Percentiles rank a stretch among this genome's conserved stretches.
Conservation (phyloP, 1,284 basidiomycete species). For the Fomitopsis palustris region DNA sequence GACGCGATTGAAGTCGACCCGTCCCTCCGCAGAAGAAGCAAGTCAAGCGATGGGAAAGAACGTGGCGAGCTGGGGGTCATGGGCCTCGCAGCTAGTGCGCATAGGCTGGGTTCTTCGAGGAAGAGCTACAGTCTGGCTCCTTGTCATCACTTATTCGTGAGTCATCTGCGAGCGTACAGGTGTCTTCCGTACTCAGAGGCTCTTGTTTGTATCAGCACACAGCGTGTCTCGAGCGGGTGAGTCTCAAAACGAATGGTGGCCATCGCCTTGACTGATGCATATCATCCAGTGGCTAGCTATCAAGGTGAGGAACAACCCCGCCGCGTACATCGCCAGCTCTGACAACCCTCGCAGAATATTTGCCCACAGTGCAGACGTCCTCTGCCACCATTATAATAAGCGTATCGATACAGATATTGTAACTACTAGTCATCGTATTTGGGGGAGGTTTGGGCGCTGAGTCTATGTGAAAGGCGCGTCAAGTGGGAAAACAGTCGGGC, state of each 20-base stretch:
- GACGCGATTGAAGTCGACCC: slow-evolving; percentile 70
- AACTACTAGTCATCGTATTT: no score
- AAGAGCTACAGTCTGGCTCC: slow-evolving; percentile 83
- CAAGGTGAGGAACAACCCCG: slow-evolving; percentile 50
- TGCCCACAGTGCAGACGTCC: slow-evolving; percentile 85
- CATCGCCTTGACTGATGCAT: slow-evolving; percentile 12
- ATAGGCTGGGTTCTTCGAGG: slow-evolving; percentile 25
- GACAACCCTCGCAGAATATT: slow-evolving; percentile 55
- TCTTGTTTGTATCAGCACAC: slow-evolving; percentile 50
- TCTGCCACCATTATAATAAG: slow-evolving; percentile 73
- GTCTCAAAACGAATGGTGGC: slow-evolving; percentile 14
- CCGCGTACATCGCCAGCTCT: background rate
- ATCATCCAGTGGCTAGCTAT: slow-evolving; percentile 76
- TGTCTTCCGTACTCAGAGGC: background rate
- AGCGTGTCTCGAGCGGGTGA: slow-evolving; percentile 73
- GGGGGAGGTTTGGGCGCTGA: no score
- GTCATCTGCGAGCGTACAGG: slow-evolving; percentile 27
- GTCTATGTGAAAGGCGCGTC: no score
- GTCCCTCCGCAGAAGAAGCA: slow-evolving; percentile 25
- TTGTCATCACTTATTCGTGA: slow-evolving; percentile 85
- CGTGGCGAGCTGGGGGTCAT: slow-evolving; percentile 18
- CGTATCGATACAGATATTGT: background rate
- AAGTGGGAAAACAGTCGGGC: no score
- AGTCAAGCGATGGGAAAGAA: slow-evolving; percentile 26
- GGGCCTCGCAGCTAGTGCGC: slow-evolving; percentile 11